Base-by-base conservation (phyloP, 345 rosid genomes). In the Rhizophora mangle region DNA sequence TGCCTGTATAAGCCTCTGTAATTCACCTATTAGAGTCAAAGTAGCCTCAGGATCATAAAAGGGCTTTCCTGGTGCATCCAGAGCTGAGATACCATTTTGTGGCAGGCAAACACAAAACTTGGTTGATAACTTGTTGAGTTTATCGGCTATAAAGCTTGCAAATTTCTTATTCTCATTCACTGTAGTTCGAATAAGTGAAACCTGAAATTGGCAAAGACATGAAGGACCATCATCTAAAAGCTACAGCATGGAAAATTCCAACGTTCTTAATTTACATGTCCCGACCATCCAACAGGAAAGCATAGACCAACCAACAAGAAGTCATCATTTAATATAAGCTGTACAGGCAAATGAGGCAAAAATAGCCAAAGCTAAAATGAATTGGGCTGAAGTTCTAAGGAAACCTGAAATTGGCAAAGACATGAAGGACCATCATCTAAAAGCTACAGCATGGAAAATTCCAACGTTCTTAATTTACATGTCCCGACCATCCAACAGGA, bases 21-120 rank as follows among this genome's bases (percentile, higher is more conserved):
- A 68, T 81, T 89, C 98, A 68, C 69, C 82, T 30, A 87, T 69
- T 69, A 94, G 90, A 65, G 86, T 60, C 30, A 77, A 75, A 51
- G 86, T 84, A 55, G 95, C 95, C 79, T 85, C 86, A 29, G 93
- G 91, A 80, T 94, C 98, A 83, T 75, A 83, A 78, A 94, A 94
- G 63, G 97, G 88, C 76, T 74, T 82, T 62, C 85, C 89, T 20
- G 82, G 87, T 58, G 90, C 87, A 85, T 91, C 98, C 79, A 94
- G 76, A 65, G 90, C 95, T 59, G 98, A 89, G 64, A 94, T 64
- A 68, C 96, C 98, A 70, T 82, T 85, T 79, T 85, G 82, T 21
- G 98, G 96, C 62, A 94, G 81, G 83, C 96, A 89, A 72, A 88
- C 81, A 68, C 64, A 30, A 30, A 94, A 65, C 77, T 83, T 88